Conservation (phyloP, 129 eudicot species). For the Mikania micrantha region DNA sequence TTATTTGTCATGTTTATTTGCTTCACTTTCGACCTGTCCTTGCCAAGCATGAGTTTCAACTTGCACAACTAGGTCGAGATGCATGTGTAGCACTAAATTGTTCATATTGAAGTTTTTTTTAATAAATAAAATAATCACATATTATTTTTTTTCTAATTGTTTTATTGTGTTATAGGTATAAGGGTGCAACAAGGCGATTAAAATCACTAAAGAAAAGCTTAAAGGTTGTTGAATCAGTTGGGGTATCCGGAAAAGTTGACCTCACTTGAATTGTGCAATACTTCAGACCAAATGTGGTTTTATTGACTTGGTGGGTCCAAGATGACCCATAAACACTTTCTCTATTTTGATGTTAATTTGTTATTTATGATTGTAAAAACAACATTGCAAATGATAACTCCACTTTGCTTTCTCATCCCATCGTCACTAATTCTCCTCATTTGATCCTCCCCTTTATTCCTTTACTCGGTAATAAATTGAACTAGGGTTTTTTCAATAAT, state of each 20-base stretch:
- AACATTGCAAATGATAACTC: no score
- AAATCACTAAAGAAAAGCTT: conserved; percentile 60
- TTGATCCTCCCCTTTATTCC: no score
- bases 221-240: conserved; percentile 90
- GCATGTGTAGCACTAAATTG: conserved; percentile 95
- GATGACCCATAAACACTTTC: neutral
- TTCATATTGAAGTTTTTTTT: neutral
- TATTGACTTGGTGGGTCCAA: neutral
- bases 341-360: neutral
- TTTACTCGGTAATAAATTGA: no score
- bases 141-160: conserved; percentile 1
- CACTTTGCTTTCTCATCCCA: no score
- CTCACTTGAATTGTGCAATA: conserved; percentile 46
- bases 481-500: no score
- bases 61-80: conserved; percentile 98
- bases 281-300: conserved; percentile 76
- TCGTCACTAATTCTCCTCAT: no score
- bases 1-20: no score
- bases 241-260: conserved; percentile 69
- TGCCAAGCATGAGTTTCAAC: conserved; percentile 75
- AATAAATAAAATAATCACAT: no score
- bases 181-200: conserved; percentile 97
- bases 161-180: conserved; percentile 1
- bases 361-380: neutral
- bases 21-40: no score